Evolutionary conservation across 352 stramenopile genomes (phyloP).

Genomic region (Phytopythium oedochilum): DNA sequence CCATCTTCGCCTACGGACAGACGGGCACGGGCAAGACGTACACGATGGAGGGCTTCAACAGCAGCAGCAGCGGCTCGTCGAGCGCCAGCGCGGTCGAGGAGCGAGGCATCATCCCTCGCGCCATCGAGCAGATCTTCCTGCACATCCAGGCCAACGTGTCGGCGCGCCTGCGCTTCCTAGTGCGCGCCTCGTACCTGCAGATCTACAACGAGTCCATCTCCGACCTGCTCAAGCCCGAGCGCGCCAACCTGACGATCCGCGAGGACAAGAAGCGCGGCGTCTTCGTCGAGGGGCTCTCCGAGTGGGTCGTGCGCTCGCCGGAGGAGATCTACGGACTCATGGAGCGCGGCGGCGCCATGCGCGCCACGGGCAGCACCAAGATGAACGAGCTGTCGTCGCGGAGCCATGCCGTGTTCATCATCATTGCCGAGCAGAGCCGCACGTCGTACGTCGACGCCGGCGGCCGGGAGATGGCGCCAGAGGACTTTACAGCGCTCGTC

Average conservation of each 20-base stretch:
- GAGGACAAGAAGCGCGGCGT: slow-evolving; percentile 92
- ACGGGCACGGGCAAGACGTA: slow-evolving; percentile 93
- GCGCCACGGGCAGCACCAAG: slow-evolving; percentile 79
- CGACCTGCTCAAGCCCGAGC: slow-evolving; percentile 92
- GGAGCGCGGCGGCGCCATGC: slow-evolving; percentile 85
- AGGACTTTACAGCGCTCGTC: slow-evolving; percentile 84
- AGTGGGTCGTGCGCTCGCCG: slow-evolving; percentile 91
- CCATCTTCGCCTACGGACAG: slow-evolving; percentile 90
- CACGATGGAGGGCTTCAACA: slow-evolving; percentile 97
- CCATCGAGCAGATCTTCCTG: slow-evolving; percentile 95
- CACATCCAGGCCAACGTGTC: slow-evolving; percentile 89
- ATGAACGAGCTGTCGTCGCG: slow-evolving; percentile 89
- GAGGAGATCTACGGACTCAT: slow-evolving; percentile 95
- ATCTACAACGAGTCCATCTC: slow-evolving; percentile 96
- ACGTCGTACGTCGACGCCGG: slow-evolving; percentile 85
- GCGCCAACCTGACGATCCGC: slow-evolving; percentile 90
- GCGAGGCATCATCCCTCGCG: slow-evolving; percentile 96
- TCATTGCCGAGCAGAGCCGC: slow-evolving; percentile 92
- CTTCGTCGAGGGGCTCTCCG: slow-evolving; percentile 93
- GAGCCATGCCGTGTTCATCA: slow-evolving; percentile 93
- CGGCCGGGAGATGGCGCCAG: slow-evolving; percentile 71
- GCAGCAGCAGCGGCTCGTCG: slow-evolving; percentile 34
- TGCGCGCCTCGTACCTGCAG: slow-evolving; percentile 91
- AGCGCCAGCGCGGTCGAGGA: slow-evolving; percentile 68
- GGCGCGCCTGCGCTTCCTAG: slow-evolving; percentile 84